Evolutionary conservation across 495 filamentous ascomycete species (phyloP), one percentile per base, ranked within the genome.

Genomic region (Amorphotheca resinae): DNA sequence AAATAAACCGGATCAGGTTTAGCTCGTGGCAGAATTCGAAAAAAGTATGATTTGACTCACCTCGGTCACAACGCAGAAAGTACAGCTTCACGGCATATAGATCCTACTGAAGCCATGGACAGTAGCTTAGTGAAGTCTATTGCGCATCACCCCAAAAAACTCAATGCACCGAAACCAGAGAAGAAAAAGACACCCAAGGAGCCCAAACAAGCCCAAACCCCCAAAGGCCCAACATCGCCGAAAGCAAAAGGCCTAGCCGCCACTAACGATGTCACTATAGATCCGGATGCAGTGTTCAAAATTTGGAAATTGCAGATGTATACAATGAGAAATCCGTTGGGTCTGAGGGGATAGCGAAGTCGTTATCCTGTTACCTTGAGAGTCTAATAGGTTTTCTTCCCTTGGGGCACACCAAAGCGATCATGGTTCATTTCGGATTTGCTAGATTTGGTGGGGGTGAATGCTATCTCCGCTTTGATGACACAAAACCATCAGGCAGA

Each of bases 341-440:
- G 54, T 57, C 65, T 18, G 73, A 43, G 3, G 41, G 23, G 3
- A 33, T 35, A 33, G 14, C 28, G 33, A 35, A 43, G 41, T 82
- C 30, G 57, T 77, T 37, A 88, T 86, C 5, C 77, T 85, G 46
- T 94, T 96, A 59, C 89, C 88, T 3, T 89, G 89, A 17, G 89
- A 95, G 63, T 86, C 87, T 34, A 80, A 80, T 52, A 76, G 77
- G 37, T n/a, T 80, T 68, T 59, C 73, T 93, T 11, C 87, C 91
- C 53, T 82, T 94, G 52, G 87, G 87, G n/a, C 89, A 95, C 57
- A 76, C 76, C 52, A 95, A 95, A 65, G 88, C 89, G 12, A 94
- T 96, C 58, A 76, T 84, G 0, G 74, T 95, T 52, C 95, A 95
- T 63, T 95, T 95, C 56, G 89, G 88, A 1, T 95, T 93, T 62